Conservation (phyloP, 1,139 yeast species). For the Suhomyces yuchorum region DNA sequence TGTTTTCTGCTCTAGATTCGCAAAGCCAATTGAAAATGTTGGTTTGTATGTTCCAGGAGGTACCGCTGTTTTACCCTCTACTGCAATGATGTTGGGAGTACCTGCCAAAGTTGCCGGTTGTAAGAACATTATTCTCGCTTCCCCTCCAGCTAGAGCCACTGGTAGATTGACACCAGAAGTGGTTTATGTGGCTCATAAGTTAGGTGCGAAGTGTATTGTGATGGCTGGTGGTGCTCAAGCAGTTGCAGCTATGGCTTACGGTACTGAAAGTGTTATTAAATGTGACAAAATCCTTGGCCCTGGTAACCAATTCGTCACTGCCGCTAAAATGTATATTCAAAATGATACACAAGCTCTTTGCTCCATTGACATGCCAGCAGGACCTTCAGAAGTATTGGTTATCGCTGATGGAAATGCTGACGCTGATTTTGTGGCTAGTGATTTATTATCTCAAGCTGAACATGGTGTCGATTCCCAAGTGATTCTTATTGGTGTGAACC, state of each 20-base stretch:
- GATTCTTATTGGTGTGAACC: conserved; percentile 78
- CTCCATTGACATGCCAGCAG: conserved; percentile 99
- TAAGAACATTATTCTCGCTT: conserved; percentile 87
- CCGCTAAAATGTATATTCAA: conserved; percentile 96
- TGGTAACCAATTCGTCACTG: conserved; percentile 98
- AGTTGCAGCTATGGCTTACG: conserved; percentile 97
- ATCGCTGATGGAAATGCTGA: conserved; percentile 86
- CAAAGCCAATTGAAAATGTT: conserved; percentile 91
- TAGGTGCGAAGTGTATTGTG: conserved; percentile 87
- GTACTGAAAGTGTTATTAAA: conserved; percentile 88
- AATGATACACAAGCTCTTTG: conserved; percentile 94
- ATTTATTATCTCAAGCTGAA: conserved; percentile 95
- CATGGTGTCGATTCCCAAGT: conserved; percentile 99
- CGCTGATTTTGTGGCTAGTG: conserved; percentile 95
- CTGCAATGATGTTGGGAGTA: conserved; percentile 97
- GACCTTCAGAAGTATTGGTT: conserved; percentile 96
- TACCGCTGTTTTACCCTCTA: conserved; percentile 95
- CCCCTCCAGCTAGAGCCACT: conserved; percentile 93
- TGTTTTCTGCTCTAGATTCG: conserved; percentile 89
- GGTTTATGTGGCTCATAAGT: conserved; percentile 93
- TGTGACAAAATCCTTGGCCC: conserved; percentile 98
- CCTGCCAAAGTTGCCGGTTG: conserved; percentile 99
- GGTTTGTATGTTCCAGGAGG: conserved; percentile 99
- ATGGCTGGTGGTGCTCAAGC: conserved; percentile 99
- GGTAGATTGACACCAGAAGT: conserved; percentile 96